A percentile compares a stretch with the other conserved stretches of the same genome.
These are phyloP conservation scores for Arthonia radiata DNA, from an alignment of 495 filamentous ascomycete genomes.

Conservation along the genomic window DNA sequence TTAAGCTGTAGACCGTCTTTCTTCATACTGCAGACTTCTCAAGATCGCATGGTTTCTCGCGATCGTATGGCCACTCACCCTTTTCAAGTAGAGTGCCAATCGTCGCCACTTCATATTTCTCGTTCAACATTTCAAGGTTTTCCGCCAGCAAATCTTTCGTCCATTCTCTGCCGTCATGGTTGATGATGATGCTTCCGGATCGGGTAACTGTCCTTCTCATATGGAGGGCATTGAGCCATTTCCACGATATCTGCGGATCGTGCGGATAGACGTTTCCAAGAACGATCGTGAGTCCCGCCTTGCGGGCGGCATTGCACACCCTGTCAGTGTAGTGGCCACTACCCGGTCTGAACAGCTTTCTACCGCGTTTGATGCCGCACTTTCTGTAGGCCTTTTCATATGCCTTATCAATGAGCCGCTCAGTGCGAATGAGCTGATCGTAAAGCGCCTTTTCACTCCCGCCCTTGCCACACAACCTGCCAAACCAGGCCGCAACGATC, in stretches of 20 bases:
- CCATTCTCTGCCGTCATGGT: conserved; percentile 61
- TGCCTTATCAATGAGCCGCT: conserved; percentile 23
- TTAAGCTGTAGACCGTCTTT: too few relatives aligned
- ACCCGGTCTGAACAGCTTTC: conserved; percentile 51
- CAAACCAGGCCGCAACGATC: too few relatives aligned
- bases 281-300: conserved; percentile 38
- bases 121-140: too few relatives aligned
- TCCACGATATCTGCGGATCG: conserved; percentile 48
- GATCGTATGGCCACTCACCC: too few relatives aligned
- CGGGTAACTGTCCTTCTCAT: conserved; percentile 51
- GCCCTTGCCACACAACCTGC: too few relatives aligned
- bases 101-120: too few relatives aligned
- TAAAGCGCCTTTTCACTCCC: conserved; percentile 9
- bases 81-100: too few relatives aligned
- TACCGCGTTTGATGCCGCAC: too few relatives aligned
- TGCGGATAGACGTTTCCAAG: conserved; percentile 70
- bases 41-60: too few relatives aligned
- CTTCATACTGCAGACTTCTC: too few relatives aligned
- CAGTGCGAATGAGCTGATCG: conserved; percentile 19
- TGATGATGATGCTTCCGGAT: conserved; percentile 55
- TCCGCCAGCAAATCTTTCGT: too few relatives aligned
- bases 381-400: conserved; percentile 22
- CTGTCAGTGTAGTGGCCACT: conserved; percentile 50
- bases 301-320: conserved; percentile 30
- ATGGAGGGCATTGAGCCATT: conserved; percentile 50